These are phyloP conservation scores for Apiospora arundinis DNA, from an alignment of 2,329 filamentous ascomycete genomes.

Conservation along the genomic window DNA sequence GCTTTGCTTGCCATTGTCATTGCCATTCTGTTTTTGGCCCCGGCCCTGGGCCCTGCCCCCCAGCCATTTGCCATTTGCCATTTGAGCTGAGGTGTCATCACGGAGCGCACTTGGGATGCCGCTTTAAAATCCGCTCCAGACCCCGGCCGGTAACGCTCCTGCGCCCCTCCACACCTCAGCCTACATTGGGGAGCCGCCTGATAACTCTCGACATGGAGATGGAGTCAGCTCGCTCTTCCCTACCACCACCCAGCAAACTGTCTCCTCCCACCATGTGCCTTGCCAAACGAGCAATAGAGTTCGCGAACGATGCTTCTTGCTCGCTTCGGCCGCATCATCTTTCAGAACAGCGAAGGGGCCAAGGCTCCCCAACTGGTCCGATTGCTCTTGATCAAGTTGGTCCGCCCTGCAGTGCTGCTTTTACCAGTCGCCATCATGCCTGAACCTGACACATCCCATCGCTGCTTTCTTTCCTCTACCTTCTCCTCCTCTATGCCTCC, in stretches of 20 bases:
- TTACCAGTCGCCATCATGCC: constrained; percentile 5
- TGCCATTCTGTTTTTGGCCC: not conserved
- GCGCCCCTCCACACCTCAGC: constrained; percentile 38
- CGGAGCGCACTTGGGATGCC: constrained; percentile 31
- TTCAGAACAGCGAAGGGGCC: not conserved
- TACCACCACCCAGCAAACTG: too few relatives aligned
- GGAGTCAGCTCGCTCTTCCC: not conserved
- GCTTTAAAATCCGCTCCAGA: constrained; percentile 30
- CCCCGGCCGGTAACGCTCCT: constrained; percentile 34
- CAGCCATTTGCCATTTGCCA: not conserved
- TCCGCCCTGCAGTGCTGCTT: constrained; percentile 17
- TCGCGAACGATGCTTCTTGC: not conserved
- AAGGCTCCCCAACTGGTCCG: constrained; percentile 9
- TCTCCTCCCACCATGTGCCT: not conserved
- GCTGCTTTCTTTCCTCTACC: not conserved
- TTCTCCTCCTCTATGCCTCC: too few relatives aligned
- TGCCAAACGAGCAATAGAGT: constrained; percentile 1
- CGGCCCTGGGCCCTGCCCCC: not conserved
- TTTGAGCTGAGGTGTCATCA: constrained; percentile 7
- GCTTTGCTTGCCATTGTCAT: not conserved
- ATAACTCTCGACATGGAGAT: constrained; percentile 16
- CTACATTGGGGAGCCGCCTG: constrained; percentile 21
- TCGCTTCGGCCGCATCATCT: not conserved
- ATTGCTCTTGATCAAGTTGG: not conserved
- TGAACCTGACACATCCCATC: constrained; percentile 15